Evolutionary conservation across 2,329 filamentous ascomycete genomes (phyloP).

Genomic region (Xylariaceae sp.): DNA sequence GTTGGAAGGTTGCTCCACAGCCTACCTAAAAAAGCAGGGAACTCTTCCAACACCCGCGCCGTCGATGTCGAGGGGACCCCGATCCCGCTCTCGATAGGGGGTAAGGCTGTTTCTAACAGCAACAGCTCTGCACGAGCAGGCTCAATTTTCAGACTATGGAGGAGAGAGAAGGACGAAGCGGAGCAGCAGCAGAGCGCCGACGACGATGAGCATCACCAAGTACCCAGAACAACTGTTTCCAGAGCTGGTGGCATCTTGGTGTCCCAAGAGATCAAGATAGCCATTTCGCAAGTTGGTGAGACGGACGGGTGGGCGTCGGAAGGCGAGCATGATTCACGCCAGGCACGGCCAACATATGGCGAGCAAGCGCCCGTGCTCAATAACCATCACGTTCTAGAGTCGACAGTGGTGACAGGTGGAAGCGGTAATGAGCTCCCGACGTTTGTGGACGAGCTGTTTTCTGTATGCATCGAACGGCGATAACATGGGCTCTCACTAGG

Average conservation of each 20-base stretch:
- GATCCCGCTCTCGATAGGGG: not conserved
- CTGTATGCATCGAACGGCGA: constrained; percentile 23
- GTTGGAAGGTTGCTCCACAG: not conserved
- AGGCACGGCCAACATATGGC: too few relatives aligned
- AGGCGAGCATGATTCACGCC: constrained; percentile 3
- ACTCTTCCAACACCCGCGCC: not conserved
- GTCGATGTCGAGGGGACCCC: not conserved
- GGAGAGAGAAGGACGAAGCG: not conserved
- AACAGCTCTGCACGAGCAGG: not conserved
- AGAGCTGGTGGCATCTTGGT: constrained; percentile 55
- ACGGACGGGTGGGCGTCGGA: constrained; percentile 8
- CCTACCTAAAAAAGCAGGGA: not conserved
- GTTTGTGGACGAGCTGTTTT: constrained; percentile 30
- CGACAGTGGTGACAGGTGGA: constrained; percentile 32
- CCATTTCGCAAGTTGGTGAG: constrained; percentile 34
- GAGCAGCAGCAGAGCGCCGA: not conserved
- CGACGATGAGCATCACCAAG: not conserved
- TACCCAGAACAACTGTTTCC: constrained; percentile 1
- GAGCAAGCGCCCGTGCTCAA: not conserved
- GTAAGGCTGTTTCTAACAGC: too few relatives aligned
- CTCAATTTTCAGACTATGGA: constrained; percentile 27
- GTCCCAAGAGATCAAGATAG: constrained; percentile 56
- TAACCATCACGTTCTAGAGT: constrained; percentile 16
- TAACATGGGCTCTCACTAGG: too few relatives aligned
- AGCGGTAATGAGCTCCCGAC: constrained; percentile 29